phyloP scores from a whole-genome alignment of 768 basidiomycete genomes.

The Serpula lacrymans region DNA sequence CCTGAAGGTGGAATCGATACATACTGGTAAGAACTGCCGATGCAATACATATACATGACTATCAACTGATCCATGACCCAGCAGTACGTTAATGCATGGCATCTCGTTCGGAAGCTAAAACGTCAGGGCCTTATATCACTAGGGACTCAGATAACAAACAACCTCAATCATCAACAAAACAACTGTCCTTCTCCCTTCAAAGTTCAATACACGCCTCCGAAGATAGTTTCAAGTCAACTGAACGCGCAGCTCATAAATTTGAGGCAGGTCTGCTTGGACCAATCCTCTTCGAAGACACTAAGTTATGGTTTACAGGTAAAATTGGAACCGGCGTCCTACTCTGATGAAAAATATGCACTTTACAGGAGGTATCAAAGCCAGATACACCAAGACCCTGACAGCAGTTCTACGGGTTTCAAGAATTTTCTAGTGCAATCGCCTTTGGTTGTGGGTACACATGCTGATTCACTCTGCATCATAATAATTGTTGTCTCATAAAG shows the following conservation, averaged over 20 bases:
- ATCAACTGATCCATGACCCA: too few species aligned
- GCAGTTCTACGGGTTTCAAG: slow-evolving; percentile 50
- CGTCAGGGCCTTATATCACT: too few species aligned
- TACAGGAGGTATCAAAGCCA: slow-evolving; percentile 74
- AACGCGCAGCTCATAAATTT: slow-evolving; percentile 48
- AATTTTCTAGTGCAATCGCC: slow-evolving; percentile 81
- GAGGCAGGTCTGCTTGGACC: slow-evolving; percentile 39
- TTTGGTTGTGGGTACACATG: slow-evolving; percentile 48
- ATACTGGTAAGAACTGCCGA: slow-evolving; percentile 39
- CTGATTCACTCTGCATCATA: neutral
- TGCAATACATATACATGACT: too few species aligned
- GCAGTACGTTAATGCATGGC: too few species aligned
- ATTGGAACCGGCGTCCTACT: slow-evolving; percentile 77
- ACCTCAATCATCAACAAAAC: too few species aligned
- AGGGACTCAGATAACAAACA: too few species aligned
- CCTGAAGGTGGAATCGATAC: slow-evolving; percentile 68
- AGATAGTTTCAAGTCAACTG: slow-evolving; percentile 24
- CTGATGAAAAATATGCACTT: slow-evolving; percentile 76
- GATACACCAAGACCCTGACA: slow-evolving; percentile 69
- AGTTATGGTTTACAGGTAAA: too few species aligned
- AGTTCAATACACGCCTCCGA: slow-evolving; percentile 59
- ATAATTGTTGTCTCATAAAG: slow-evolving; percentile 32
- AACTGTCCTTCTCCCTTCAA: slow-evolving; percentile 36
- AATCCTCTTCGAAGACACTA: neutral
- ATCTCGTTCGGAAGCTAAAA: too few species aligned